These are phyloP conservation scores for Penicilliopsis zonata DNA, from an alignment of 495 filamentous ascomycete species.

Conservation along the genomic window DNA sequence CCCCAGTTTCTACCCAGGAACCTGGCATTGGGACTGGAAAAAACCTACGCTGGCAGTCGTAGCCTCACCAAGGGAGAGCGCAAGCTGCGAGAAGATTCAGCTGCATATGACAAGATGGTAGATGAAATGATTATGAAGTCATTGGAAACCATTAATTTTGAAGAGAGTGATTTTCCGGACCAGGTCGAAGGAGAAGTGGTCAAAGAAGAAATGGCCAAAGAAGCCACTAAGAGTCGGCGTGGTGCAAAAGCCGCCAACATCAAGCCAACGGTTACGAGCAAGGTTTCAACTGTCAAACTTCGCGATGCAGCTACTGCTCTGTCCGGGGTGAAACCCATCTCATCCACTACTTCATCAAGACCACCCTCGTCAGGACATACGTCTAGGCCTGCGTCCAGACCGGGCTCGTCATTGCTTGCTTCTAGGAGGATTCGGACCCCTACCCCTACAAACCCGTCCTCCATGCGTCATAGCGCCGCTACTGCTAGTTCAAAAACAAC, in stretches of 20 bases:
- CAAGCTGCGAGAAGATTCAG: conserved; percentile 41
- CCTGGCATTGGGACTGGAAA: conserved; percentile 50
- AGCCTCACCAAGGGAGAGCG: conserved; percentile 52
- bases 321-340: conserved; percentile 21
- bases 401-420: conserved; percentile 22
- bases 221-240: conserved; percentile 9
- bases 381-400: conserved; percentile 24
- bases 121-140: conserved; percentile 52
- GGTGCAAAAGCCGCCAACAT: conserved; percentile 17
- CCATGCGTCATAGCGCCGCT: conserved; percentile 48
- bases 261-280: conserved; percentile 12
- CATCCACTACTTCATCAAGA: conserved; percentile 21
- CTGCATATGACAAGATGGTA: conserved; percentile 30
- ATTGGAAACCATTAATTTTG: conserved; percentile 44
- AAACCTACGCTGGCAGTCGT: conserved; percentile 51
- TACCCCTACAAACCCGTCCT: conserved; percentile 35
- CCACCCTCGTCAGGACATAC: conserved; percentile 24
- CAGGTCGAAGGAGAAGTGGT: conserved; percentile 3
- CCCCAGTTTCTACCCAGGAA: conserved; percentile 48
- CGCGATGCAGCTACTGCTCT: conserved; percentile 45
- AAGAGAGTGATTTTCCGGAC: conserved; percentile 24
- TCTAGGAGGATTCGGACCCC: conserved; percentile 24
- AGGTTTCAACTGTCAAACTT: conserved; percentile 34
- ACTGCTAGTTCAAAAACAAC: conserved; percentile 60
- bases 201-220: conserved; percentile 9